Percentiles rank a stretch among this genome's conserved stretches.
Conservation (phyloP, 163 green algal genomes). For the Prototheca wickerhamii region DNA sequence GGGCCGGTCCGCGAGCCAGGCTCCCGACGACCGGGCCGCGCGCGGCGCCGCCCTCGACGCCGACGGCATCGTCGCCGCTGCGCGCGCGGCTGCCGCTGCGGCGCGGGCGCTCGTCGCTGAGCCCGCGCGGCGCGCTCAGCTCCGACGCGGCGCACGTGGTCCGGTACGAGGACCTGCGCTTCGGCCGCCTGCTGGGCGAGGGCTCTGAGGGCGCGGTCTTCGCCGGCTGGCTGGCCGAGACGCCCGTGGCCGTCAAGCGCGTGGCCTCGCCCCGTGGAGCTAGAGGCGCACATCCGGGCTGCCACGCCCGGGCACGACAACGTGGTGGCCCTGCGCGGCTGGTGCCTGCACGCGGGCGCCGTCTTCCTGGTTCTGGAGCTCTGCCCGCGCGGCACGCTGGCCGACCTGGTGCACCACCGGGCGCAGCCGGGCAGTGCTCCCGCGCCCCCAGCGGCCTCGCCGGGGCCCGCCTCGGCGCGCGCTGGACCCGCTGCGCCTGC, state of each 20-base stretch:
- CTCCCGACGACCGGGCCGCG: no score
- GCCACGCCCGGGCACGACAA: constrained; percentile 45
- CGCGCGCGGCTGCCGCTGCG: background rate
- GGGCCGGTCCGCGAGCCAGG: no score
- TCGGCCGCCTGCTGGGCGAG: constrained; percentile 24
- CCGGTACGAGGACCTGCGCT: constrained; percentile 19
- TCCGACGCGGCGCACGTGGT: constrained; percentile 8
- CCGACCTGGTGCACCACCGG: background rate
- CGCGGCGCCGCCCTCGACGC: background rate
- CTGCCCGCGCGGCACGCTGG: constrained; percentile 26
- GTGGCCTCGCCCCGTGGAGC: constrained; percentile 11
- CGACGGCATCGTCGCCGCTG: background rate
- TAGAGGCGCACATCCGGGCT: constrained; percentile 22
- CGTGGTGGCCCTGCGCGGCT: constrained; percentile 43
- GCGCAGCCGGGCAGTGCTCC: background rate
- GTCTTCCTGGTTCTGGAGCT: constrained; percentile 56
- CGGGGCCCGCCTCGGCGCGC: background rate
- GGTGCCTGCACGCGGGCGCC: constrained; percentile 31
- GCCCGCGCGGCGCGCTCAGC: background rate
- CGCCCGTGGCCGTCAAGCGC: constrained; percentile 25
- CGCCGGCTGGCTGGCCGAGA: constrained; percentile 16
- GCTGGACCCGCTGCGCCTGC: background rate
- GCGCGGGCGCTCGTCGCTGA: background rate
- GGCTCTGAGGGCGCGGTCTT: constrained; percentile 19
- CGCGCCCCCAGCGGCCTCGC: no score